A percentile compares a stretch with the other conserved stretches of the same genome.
phyloP scores from a whole-genome alignment of 2,329 filamentous ascomycete species.

The Torrubiella hemipterigena region DNA sequence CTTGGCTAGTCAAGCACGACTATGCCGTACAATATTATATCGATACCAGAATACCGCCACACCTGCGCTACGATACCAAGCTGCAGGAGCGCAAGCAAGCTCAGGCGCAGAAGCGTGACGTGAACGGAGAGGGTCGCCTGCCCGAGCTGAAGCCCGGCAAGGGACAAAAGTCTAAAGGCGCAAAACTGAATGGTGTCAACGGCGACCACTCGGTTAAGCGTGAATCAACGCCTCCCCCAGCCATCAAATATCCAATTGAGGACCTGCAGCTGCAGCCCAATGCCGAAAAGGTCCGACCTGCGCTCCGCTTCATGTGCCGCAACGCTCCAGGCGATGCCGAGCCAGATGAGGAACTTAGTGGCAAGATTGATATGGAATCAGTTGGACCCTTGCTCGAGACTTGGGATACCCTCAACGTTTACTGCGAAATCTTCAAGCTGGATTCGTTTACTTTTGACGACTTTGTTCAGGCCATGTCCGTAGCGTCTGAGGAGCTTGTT shows the following conservation, averaged over 20 bases:
- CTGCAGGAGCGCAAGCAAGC: constrained; percentile 64
- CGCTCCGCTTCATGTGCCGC: constrained; percentile 64
- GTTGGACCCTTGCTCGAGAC: constrained; percentile 79
- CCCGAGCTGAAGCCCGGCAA: constrained; percentile 67
- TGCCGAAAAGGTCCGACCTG: constrained; percentile 55
- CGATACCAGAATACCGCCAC: constrained; percentile 71
- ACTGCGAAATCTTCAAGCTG: constrained; percentile 84
- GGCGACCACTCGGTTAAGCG: constrained; percentile 15
- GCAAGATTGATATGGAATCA: constrained; percentile 65
- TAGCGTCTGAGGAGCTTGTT: constrained; percentile 58
- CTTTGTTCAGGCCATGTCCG: constrained; percentile 76
- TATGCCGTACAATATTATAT: constrained; percentile 79
- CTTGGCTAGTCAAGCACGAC: constrained; percentile 85
- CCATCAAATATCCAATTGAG: constrained; percentile 86
- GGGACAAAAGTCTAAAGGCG: constrained; percentile 43
- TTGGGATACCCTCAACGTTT: constrained; percentile 97
- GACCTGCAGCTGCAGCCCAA: constrained; percentile 72
- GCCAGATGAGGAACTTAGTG: constrained; percentile 14
- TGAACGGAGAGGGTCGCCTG: constrained; percentile 36
- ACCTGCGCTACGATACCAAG: constrained; percentile 72
- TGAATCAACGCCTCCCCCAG: constrained; percentile 31
- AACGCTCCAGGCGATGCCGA: constrained; percentile 43
- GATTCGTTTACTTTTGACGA: constrained; percentile 98
- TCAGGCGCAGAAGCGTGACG: constrained; percentile 51
- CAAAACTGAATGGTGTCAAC: constrained; percentile 17